A percentile compares a stretch with the other conserved stretches of the same genome.
These are phyloP conservation scores for Lichtheimia ornata DNA, from an alignment of 371 early-diverging fungal genomes.

Conservation along the genomic window DNA sequence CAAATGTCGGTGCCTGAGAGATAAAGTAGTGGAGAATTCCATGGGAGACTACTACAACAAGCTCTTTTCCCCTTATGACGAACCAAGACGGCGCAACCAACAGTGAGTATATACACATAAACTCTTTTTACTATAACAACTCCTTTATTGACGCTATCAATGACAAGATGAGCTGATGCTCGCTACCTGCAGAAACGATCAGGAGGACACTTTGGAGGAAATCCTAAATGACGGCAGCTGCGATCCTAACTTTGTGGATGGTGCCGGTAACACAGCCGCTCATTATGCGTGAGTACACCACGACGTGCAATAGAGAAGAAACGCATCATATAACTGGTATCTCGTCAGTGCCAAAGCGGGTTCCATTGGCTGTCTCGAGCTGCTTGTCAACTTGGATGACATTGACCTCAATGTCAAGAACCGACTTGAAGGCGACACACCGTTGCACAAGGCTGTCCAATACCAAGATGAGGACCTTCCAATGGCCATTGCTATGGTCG, in stretches of 20 bases:
- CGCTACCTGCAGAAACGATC: constrained; percentile 58
- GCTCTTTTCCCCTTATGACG: constrained; percentile 5
- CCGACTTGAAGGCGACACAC: constrained; percentile 60
- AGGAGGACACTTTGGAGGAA: constrained; percentile 48
- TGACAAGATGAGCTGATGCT: constrained; percentile 53
- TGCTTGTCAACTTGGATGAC: constrained; percentile 53
- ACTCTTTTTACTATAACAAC: not conserved
- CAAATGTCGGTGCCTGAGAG: no score
- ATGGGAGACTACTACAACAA: no score
- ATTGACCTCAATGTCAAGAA: constrained; percentile 60
- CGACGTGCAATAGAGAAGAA: not conserved
- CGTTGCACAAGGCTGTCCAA: constrained; percentile 65
- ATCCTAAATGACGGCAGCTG: constrained; percentile 36
- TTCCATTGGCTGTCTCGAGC: constrained; percentile 60
- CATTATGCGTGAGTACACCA: constrained; percentile 64
- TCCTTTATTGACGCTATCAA: constrained; percentile 1
- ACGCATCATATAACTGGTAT: not conserved
- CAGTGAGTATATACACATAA: constrained; percentile 6
- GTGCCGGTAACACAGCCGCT: constrained; percentile 65
- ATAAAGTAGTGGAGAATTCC: no score
- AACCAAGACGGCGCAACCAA: constrained; percentile 12
- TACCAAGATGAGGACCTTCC: constrained; percentile 47
- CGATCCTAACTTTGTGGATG: constrained; percentile 60
- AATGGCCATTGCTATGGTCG: constrained; percentile 54
- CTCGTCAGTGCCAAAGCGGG: constrained; percentile 54